These are phyloP conservation scores for Beauveria caledonica DNA, from an alignment of 2,329 filamentous ascomycete genomes.

Conservation along the genomic window DNA sequence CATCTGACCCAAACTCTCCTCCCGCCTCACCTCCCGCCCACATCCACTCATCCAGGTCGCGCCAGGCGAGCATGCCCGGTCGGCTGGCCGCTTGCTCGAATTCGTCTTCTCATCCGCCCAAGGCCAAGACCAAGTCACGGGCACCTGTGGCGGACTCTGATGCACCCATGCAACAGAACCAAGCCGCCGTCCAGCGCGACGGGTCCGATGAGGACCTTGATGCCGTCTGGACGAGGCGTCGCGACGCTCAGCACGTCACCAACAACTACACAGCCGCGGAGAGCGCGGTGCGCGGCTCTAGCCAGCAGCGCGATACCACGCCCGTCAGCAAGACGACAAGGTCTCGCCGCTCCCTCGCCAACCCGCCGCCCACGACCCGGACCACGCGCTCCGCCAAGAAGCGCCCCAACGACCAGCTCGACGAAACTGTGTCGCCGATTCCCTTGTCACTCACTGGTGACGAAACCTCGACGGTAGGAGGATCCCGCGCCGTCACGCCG, in stretches of 20 bases:
- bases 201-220: conserved; percentile 20
- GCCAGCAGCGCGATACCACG: conserved; percentile 22
- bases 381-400: conserved; percentile 44
- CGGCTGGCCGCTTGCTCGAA: conserved; percentile 24
- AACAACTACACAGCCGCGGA: conserved; percentile 26
- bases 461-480: conserved; percentile 36
- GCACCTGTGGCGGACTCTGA: background rate
- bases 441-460: conserved; percentile 41
- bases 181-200: conserved; percentile 14
- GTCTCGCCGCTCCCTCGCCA: conserved; percentile 28
- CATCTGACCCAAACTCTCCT: conserved; percentile 29
- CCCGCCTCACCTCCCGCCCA: conserved; percentile 16
- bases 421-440: conserved; percentile 45
- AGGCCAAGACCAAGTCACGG: conserved; percentile 18
- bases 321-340: conserved; percentile 25
- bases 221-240: conserved; percentile 26
- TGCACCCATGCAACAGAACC: conserved; percentile 4
- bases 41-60: conserved; percentile 7
- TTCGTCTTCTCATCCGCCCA: conserved; percentile 24
- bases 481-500: conserved; percentile 55
- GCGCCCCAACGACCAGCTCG: conserved; percentile 46
- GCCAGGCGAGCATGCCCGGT: conserved; percentile 33
- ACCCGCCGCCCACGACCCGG: conserved; percentile 28
- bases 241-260: conserved; percentile 32
- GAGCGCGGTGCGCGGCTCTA: conserved; percentile 30